Evolutionary conservation across 805 yeast genomes (phyloP), one percentile per base, ranked within the genome.

Genomic region (Candida germanica): DNA sequence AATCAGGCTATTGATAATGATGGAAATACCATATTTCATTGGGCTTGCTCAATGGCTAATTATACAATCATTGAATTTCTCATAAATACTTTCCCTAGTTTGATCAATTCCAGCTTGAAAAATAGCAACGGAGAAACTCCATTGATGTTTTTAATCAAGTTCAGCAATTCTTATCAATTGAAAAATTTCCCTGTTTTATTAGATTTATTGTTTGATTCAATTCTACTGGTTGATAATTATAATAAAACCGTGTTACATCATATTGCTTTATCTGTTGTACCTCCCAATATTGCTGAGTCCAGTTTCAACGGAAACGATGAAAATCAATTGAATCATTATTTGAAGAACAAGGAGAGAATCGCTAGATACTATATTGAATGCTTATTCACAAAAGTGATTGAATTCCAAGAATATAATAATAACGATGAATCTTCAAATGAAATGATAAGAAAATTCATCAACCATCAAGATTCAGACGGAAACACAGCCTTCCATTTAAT

Each of bases 401-500:
- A 57, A 31, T 41, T 34, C 37, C 61, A 55, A 34, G 61, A 56
- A 12, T 43, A 42, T 27, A 38, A 44, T 12, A 46, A 48, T 13
- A 32, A 31, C 13, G 36, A 35, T 29, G 33, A 29, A n/a, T 25
- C 18, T 21, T 28, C 41, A 15, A 51, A 53, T 30, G 56, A 58
- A 18, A 38, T 64, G 13, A 66, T 74, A 21, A 41, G 48, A 19
- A 59, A 64, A 35, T 63, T 93, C 48, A 81, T 91, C 35, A 91
- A 93, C 55, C 83, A 84, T n/a, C 86, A 83, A 44, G 98, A 93
- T 61, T 69, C 79, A 36, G 89, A 89, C 51, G 98, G 98, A 17
- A 96, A 93, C 56, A 93, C 98, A 0, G 89, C 96, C 31, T 68
- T 93, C 42, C 95, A 89, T 54, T 85, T 93, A 38, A 94, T 95